Evolutionary conservation across 352 stramenopile genomes (phyloP).

Genomic region (Pythium aquatile): DNA sequence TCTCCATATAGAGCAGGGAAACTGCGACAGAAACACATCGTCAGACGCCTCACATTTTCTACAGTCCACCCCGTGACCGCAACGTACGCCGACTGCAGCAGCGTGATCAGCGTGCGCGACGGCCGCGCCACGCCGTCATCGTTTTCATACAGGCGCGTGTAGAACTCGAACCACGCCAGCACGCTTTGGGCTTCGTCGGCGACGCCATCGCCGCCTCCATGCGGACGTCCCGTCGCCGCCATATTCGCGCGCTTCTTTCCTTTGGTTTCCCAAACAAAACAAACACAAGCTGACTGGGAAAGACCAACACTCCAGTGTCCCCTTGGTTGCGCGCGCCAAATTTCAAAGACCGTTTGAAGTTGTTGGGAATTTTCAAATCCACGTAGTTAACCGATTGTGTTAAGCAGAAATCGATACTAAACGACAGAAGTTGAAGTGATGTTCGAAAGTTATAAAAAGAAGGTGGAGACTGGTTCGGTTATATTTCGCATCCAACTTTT

Average conservation of each 20-base stretch:
- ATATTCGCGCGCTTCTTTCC: background rate
- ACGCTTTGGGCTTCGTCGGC: conserved; percentile 30
- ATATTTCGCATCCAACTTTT: conserved; percentile 17
- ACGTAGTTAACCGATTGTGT: conserved; percentile 15
- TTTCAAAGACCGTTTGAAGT: conserved; percentile 27
- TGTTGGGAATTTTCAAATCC: conserved; percentile 29
- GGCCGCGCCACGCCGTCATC: conserved; percentile 7
- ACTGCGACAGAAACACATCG: conserved; percentile 8
- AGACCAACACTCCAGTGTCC: conserved; percentile 26
- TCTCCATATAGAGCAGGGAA: conserved; percentile 34
- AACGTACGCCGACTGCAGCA: conserved; percentile 29
- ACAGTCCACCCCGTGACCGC: background rate
- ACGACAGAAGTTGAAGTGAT: conserved; percentile 1
- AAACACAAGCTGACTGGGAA: background rate
- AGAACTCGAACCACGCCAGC: conserved; percentile 28
- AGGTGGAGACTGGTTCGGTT: conserved; percentile 11
- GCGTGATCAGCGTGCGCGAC: conserved; percentile 27
- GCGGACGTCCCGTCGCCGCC: background rate
- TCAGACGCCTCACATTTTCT: background rate
- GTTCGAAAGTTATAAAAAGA: conserved; percentile 5
- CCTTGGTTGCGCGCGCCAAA: conserved; percentile 19
- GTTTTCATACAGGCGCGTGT: conserved; percentile 19
- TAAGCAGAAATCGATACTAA: background rate
- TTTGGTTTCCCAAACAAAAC: background rate
- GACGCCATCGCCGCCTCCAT: background rate